These are phyloP conservation scores for Populus simonii DNA, from an alignment of 345 rosid genomes.

Conservation along the genomic window DNA sequence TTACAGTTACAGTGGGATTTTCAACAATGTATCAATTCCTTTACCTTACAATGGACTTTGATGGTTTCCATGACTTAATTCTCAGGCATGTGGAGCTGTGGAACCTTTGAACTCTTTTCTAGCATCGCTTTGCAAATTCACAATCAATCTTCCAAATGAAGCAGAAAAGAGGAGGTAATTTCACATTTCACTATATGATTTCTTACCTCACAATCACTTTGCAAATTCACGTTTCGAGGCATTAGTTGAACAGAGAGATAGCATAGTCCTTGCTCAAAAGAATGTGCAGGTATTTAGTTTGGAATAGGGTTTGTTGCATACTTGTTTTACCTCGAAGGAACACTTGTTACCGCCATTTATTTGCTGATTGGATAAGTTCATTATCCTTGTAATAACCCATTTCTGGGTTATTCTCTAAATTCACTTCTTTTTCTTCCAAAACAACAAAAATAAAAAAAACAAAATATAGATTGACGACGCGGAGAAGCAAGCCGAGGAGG, in stretches of 20 bases:
- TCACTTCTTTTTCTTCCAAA: too few relatives aligned
- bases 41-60: slow-evolving; percentile 10
- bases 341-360: slow-evolving; percentile 1
- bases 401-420: too few relatives aligned
- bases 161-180: slow-evolving; percentile 69
- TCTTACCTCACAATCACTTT: not conserved
- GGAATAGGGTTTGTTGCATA: slow-evolving; percentile 5
- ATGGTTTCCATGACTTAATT: slow-evolving; percentile 18
- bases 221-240: slow-evolving; percentile 46
- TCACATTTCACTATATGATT: not conserved
- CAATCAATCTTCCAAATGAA: slow-evolving; percentile 77
- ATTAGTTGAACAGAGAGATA: slow-evolving; percentile 69
- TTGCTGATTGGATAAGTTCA: slow-evolving; percentile 8
- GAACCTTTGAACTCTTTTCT: slow-evolving; percentile 95
- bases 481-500: too few relatives aligned
- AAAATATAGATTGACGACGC: too few relatives aligned
- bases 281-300: slow-evolving; percentile 80
- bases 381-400: not conserved
- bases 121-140: slow-evolving; percentile 94
- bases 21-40: not conserved
- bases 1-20: not conserved
- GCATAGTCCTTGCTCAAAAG: slow-evolving; percentile 75
- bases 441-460: too few relatives aligned
- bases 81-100: slow-evolving; percentile 95
- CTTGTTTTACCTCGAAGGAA: slow-evolving; percentile 1